Conservation (phyloP, 495 filamentous ascomycete species). For the Hypoxylon fuscum region DNA sequence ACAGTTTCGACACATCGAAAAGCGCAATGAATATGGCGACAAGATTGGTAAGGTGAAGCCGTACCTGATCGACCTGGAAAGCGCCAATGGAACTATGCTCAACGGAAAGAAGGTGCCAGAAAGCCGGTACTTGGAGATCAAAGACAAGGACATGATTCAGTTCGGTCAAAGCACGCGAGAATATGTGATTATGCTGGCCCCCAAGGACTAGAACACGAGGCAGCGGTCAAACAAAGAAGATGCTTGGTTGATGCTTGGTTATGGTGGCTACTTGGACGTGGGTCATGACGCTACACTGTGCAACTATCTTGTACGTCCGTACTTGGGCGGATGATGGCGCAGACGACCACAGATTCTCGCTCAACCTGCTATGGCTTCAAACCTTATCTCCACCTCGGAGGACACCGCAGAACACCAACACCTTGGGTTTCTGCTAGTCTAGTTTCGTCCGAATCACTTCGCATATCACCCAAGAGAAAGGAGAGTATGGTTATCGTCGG, state of each 20-base stretch:
- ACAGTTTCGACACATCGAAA: constrained; percentile 87
- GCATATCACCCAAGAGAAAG: constrained; percentile 1
- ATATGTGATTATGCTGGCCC: constrained; percentile 81
- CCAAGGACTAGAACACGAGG: constrained; percentile 47
- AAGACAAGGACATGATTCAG: constrained; percentile 85
- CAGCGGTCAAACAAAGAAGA: constrained; percentile 15
- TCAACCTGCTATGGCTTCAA: not conserved
- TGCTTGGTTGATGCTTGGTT: too few species aligned
- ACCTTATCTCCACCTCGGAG: constrained; percentile 7
- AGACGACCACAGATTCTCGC: constrained; percentile 5
- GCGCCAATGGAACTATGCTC: constrained; percentile 87
- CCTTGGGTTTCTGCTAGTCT: constrained; percentile 3
- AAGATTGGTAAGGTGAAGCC: constrained; percentile 82
- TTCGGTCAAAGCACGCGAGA: constrained; percentile 90
- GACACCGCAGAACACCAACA: not conserved
- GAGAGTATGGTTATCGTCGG: constrained; percentile 41
- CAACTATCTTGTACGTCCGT: constrained; percentile 5
- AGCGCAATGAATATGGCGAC: constrained; percentile 86
- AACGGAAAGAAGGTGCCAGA: constrained; percentile 77
- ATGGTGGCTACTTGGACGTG: constrained; percentile 2
- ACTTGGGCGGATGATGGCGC: constrained; percentile 6
- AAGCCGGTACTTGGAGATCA: constrained; percentile 84
- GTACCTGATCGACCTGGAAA: constrained; percentile 93
- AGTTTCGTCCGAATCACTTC: constrained; percentile 7
- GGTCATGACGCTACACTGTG: constrained; percentile 22